phyloP scores from a whole-genome alignment of 306 rosid genomes.

The Acacia acuminata region DNA sequence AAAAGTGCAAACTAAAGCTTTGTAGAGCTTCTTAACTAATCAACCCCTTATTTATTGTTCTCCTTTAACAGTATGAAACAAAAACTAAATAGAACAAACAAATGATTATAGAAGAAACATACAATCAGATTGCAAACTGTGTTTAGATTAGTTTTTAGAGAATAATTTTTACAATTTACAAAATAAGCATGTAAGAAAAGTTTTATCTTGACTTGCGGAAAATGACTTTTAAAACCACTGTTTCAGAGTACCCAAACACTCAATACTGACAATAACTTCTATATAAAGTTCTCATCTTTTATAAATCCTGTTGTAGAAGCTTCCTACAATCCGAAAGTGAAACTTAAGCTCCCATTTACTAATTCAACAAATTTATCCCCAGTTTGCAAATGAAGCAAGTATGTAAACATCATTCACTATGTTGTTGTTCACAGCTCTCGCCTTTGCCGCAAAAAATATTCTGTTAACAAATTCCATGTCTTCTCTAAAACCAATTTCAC shows the following conservation, averaged over 20 bases:
- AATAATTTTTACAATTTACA: too few species aligned
- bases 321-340: background rate
- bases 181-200: too few species aligned
- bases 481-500: conserved; percentile 24
- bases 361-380: background rate
- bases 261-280: background rate
- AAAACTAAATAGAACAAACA: background rate
- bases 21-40: background rate
- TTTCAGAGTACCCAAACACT: too few species aligned
- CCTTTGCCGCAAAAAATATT: conserved; percentile 39
- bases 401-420: conserved; percentile 56
- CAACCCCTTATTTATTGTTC: background rate
- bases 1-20: background rate
- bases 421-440: conserved; percentile 55
- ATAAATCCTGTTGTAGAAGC: background rate
- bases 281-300: background rate
- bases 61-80: background rate
- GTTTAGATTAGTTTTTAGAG: too few species aligned
- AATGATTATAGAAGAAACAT: background rate
- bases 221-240: too few species aligned
- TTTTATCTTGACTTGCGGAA: too few species aligned
- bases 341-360: background rate
- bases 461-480: conserved; percentile 61
- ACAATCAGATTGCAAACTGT: background rate
- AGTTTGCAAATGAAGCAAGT: conserved; percentile 52